Base-by-base conservation (phyloP, 768 basidiomycete species). In the Mycena rebaudengoi region DNA sequence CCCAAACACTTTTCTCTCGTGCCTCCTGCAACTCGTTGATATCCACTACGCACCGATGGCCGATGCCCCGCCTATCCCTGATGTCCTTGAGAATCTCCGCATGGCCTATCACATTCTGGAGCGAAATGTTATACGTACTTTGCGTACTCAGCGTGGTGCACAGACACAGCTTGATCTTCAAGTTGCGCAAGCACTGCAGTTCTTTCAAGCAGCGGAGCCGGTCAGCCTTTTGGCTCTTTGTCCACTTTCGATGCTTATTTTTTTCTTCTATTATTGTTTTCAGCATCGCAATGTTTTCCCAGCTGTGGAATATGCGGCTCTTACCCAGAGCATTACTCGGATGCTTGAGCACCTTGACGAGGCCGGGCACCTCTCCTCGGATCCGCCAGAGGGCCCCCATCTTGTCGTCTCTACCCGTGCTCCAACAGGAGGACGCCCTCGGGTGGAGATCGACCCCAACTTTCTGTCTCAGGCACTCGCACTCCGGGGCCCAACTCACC, bases 391-490 rank as follows among this genome's bases (percentile, higher is more conserved):
- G 35, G 56, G 8, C 0, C 58, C 59, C 16, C 20, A 49, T 18
- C 21, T 60, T 18, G 45, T 56, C 8, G 28, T 63, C 16, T 35
- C 49, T 12, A n/a, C 29, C n/a, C 28, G 54, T 2, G 29, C 49
- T 14, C 28, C 64, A 12, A 71, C 71, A 7, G 68, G 71, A 5
- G 44, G 48, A 3, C 55, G 61, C 1, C 75, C 75, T 5, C 54
- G 64, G 4, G 28, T 72, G 1, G 62, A 71, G 13, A 73, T 77
- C 20, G 64, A 77, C 48, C 70, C 62, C 1, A n/a, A 46, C 3
- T 71, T 75, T 41, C 57, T 71, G 0, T 32, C 45, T 0, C 74
- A 75, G 11, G 77, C 77, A 0, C 56, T 76, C 12, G 45, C 67
- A 0, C 51, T 79, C 11, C 48, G 62, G 2, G 25, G 48, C 10